A percentile compares a stretch with the other conserved stretches of the same genome.
These are phyloP conservation scores for Leptodontidium sp. DNA, from an alignment of 2,329 filamentous ascomycete species.

Conservation along the genomic window DNA sequence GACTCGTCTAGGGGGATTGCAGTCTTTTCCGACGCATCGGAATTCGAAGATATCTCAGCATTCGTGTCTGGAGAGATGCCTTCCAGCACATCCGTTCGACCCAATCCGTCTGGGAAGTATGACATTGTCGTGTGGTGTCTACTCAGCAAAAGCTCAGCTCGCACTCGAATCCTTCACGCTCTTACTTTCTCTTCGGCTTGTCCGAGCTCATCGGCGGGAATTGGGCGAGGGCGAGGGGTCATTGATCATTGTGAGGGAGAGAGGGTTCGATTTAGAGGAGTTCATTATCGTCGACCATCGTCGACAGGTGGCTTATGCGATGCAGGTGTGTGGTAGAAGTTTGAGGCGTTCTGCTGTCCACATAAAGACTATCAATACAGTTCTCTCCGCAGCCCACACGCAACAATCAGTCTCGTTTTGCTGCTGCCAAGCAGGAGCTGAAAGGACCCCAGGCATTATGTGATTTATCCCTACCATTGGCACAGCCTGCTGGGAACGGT, in stretches of 20 bases:
- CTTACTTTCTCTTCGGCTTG: conserved; percentile 12
- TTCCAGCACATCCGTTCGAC: conserved; percentile 2
- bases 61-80: conserved; percentile 9
- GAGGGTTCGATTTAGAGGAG: conserved; percentile 3
- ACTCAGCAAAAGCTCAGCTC: conserved; percentile 2
- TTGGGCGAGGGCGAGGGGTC: conserved; percentile 7
- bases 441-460: conserved; percentile 24
- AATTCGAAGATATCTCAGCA: conserved; percentile 21
- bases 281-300: not conserved
- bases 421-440: conserved; percentile 24
- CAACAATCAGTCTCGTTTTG: not conserved
- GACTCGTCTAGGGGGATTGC: conserved; percentile 13
- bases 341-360: conserved; percentile 21
- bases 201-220: not conserved
- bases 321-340: not conserved
- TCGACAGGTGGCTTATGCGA: conserved; percentile 20
- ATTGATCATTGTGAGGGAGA: conserved; percentile 24
- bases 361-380: conserved; percentile 26
- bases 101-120: conserved; percentile 25
- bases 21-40: conserved; percentile 24
- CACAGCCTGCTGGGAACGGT: not conserved
- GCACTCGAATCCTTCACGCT: conserved; percentile 5
- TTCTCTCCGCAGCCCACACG: not conserved
- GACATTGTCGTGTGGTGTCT: conserved; percentile 22
- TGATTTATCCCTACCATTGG: conserved; percentile 25